Evolutionary conservation across 176 grass and related monocot genomes (phyloP), one percentile per base, ranked within the genome.

Genomic region (Pontederia paniculata): DNA sequence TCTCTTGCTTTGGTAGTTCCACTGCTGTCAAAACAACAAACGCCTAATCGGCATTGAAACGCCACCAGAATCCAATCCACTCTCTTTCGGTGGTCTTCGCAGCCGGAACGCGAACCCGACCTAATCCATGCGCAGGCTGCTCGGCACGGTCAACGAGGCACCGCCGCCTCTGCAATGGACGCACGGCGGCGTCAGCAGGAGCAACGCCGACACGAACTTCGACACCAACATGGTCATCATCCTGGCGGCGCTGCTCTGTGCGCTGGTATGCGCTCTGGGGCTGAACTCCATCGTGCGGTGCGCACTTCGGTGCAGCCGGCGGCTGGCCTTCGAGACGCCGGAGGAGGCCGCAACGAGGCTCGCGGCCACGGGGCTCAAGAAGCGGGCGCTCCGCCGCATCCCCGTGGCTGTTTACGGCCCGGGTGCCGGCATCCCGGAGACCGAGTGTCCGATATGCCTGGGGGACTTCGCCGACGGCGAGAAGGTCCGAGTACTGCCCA

Each of bases 391-490:
- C 8, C 62, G 68, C 9, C 76, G 52, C 49, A 88, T 94, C 62
- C 88, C 84, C 6, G 80, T 84, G 55, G 80, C 66, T 67, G 80
- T 81, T 45, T 94, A 84, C 49, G 58, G 81, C 1, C 28, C 66
- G 9, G 60, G 58, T 45, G 23, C 17, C 37, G 19, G 50, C 56
- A 37, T 48, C 15, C 28, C 58, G n/a, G 70, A 52, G 17, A 69
- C 71, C 1, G 83, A 94, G 44, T 94, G 88, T 21, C 63, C 83
- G 44, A 88, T 88, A 73, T 94, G 88, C 58, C 74, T 94, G 8
- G 80, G 83, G 19, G 88, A 88, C 65, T 88, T 88, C 62, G 74
- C 68, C 23, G 77, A 71, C 53, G 88, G 88, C 22, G 83, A 94
- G 19, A 84, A 74, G 55, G 71, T 94, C 57, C 74, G 88, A 16